Evolutionary conservation across 345 rosid species (phyloP).

Genomic region (Salix exigua): DNA sequence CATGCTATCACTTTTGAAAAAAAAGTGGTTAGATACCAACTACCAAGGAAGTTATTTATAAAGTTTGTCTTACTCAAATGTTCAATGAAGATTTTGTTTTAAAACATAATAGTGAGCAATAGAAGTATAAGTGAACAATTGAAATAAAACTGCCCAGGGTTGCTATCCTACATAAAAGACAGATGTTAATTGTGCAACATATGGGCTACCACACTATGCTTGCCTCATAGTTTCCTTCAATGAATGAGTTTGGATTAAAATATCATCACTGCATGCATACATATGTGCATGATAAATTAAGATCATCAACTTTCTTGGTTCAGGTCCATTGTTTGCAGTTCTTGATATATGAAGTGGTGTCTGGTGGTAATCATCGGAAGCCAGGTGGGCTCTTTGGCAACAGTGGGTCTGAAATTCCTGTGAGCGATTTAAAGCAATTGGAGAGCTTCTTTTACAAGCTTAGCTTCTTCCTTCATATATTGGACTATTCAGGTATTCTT

Average conservation of each 20-base stretch:
- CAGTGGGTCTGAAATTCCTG: conserved; percentile 95
- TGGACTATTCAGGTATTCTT: conserved; percentile 81
- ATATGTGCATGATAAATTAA: background rate
- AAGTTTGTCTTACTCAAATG: background rate
- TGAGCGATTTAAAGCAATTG: conserved; percentile 84
- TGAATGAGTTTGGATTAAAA: background rate
- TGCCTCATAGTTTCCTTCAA: background rate
- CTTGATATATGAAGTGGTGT: conserved; percentile 92
- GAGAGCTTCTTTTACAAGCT: conserved; percentile 98
- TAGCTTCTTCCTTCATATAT: conserved; percentile 88
- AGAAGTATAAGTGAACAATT: no score
- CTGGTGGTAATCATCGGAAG: conserved; percentile 98
- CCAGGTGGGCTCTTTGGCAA: conserved; percentile 99
- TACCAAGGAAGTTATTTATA: background rate
- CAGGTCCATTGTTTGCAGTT: conserved; percentile 98
- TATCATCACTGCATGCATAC: background rate
- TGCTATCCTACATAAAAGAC: no score
- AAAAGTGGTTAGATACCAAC: background rate
- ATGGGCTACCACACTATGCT: no score
- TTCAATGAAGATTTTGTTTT: background rate
- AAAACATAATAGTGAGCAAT: background rate
- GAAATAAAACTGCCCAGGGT: no score
- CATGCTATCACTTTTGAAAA: background rate
- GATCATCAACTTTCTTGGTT: conserved; percentile 10
- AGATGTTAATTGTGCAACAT: no score